These are phyloP conservation scores for Penicillium sp. DNA, from an alignment of 2,329 filamentous ascomycete genomes.

Conservation along the genomic window DNA sequence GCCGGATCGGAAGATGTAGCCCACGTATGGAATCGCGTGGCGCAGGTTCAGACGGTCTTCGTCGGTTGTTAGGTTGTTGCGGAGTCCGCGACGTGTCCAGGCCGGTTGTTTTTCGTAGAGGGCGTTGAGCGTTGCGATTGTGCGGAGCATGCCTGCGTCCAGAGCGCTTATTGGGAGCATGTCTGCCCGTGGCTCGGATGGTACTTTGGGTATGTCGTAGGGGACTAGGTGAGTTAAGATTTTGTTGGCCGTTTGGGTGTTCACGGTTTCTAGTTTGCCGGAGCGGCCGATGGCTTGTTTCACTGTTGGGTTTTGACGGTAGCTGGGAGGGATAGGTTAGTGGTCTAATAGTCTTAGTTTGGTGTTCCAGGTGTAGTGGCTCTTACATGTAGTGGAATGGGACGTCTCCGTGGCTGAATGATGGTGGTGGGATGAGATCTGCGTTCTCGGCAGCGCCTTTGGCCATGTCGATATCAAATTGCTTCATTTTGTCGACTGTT, in stretches of 20 bases:
- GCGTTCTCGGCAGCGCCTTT: conserved; percentile 60
- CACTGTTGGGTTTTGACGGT: conserved; percentile 81
- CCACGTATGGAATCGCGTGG: conserved; percentile 76
- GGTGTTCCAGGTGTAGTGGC: too few relatives aligned
- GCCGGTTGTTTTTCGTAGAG: conserved; percentile 75
- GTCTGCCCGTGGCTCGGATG: conserved; percentile 59
- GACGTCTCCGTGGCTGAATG: conserved; percentile 71
- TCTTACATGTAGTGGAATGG: conserved; percentile 64
- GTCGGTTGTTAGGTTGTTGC: conserved; percentile 64
- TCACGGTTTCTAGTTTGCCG: conserved; percentile 61
- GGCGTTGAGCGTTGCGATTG: conserved; percentile 63
- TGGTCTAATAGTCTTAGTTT: conserved; percentile 13
- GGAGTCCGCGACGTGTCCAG: conserved; percentile 79
- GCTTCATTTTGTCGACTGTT: conserved; percentile 57
- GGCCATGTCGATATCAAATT: conserved; percentile 66
- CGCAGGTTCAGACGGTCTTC: conserved; percentile 61
- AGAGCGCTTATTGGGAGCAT: conserved; percentile 52
- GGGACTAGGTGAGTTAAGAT: conserved; percentile 60
- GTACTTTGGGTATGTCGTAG: conserved; percentile 62
- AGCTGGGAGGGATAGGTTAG: conserved; percentile 50
- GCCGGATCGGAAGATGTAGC: conserved; percentile 89
- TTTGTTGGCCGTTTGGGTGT: conserved; percentile 58
- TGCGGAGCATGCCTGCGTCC: conserved; percentile 60
- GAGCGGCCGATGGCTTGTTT: conserved; percentile 59
- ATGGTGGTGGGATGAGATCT: conserved; percentile 75